phyloP scores from a whole-genome alignment of 331 rosid species.

The Dryas integrifolia region DNA sequence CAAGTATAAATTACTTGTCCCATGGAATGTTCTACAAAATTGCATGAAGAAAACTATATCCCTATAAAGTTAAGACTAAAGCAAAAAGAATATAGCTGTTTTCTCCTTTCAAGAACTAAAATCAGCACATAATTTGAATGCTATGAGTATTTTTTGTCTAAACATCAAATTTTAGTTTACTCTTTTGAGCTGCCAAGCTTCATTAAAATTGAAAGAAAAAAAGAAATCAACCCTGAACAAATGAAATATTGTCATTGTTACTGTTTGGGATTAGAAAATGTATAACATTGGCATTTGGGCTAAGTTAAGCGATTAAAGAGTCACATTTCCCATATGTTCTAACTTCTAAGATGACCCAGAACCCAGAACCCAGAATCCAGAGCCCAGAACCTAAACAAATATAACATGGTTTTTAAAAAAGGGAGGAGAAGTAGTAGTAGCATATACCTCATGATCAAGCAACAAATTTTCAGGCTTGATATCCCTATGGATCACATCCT shows the following conservation, averaged over 20 bases:
- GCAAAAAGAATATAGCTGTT: neutral
- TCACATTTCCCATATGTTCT: neutral
- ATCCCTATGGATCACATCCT: constrained; percentile 86
- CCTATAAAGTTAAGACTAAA: neutral
- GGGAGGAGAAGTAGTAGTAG: neutral
- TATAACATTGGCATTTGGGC: neutral
- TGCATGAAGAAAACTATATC: neutral
- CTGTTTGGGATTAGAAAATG: too few species aligned
- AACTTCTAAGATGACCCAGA: neutral
- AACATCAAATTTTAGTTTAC: too few species aligned
- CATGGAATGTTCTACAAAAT: neutral
- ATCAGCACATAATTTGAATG: neutral
- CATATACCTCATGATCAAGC: constrained; percentile 74
- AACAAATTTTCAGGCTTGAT: constrained; percentile 89
- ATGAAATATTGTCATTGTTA: neutral
- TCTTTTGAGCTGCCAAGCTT: too few species aligned
- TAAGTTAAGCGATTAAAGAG: neutral
- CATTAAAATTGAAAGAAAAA: too few species aligned
- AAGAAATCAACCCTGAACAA: neutral
- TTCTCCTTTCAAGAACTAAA: neutral
- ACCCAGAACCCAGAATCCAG: too few species aligned
- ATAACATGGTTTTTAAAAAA: neutral
- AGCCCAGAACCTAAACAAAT: neutral
- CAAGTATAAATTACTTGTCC: neutral
- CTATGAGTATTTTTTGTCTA: too few species aligned